These are phyloP conservation scores for Williopsis jadinii DNA, from an alignment of 1,139 yeast genomes.

Conservation along the genomic window DNA sequence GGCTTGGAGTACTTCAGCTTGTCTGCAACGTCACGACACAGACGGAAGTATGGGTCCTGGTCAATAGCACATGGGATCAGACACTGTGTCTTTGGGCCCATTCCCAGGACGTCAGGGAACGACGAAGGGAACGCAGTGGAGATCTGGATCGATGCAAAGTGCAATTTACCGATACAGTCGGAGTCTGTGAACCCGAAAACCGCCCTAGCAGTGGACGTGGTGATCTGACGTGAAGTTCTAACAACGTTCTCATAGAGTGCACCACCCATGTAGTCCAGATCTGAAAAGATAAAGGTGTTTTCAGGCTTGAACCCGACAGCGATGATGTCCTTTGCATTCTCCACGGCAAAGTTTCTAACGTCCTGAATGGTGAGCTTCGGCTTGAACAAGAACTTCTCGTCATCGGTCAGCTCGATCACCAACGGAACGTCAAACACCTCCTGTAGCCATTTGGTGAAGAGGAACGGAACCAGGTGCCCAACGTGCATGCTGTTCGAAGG, in stretches of 20 bases:
- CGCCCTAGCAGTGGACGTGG: slow-evolving; percentile 91
- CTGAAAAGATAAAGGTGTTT: slow-evolving; percentile 92
- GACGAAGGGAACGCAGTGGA: slow-evolving; percentile 95
- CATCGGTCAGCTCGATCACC: slow-evolving; percentile 93
- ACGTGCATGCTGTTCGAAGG: slow-evolving; percentile 95
- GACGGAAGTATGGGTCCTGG: slow-evolving; percentile 97
- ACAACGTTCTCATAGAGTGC: slow-evolving; percentile 93
- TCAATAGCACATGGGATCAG: slow-evolving; percentile 99
- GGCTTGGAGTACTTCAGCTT: slow-evolving; percentile 89
- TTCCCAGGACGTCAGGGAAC: slow-evolving; percentile 86
- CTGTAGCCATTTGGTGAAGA: slow-evolving; percentile 96
- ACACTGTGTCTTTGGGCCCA: slow-evolving; percentile 85
- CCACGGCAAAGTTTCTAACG: slow-evolving; percentile 69
- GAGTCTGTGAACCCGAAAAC: slow-evolving; percentile 97
- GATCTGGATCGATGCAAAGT: slow-evolving; percentile 94
- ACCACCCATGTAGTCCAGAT: slow-evolving; percentile 87
- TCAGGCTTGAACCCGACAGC: slow-evolving; percentile 93
- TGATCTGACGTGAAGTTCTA: slow-evolving; percentile 89
- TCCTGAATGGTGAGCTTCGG: slow-evolving; percentile 84
- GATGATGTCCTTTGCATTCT: slow-evolving; percentile 89
- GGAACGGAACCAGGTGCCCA: slow-evolving; percentile 95
- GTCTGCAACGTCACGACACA: slow-evolving; percentile 95
- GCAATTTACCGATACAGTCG: slow-evolving; percentile 90
- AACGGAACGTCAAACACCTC: slow-evolving; percentile 97
- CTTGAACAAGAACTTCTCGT: slow-evolving; percentile 94